Base-by-base conservation (phyloP, 176 grass and related monocot species). In the Aegilops bicornis region DNA sequence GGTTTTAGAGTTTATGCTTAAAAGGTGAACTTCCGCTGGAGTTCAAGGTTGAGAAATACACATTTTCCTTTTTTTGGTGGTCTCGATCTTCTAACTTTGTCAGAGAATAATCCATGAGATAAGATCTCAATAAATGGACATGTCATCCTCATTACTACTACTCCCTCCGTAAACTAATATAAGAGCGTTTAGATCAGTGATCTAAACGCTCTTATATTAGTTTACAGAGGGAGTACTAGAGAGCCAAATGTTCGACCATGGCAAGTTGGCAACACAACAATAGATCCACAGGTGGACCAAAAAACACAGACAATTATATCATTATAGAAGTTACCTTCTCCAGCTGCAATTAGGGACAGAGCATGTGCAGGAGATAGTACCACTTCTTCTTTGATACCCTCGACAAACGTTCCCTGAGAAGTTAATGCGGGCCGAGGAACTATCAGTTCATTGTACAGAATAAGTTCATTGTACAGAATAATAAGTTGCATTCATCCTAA, bases 381-480 rank as follows among this genome's bases (percentile, higher is more conserved):
- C 45, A 97, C 97, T 92, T 99, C 97, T 91, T 99, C 97, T 82
- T 99, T 99, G 85, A 99, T 95, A 83, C 97, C 97, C 83, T 99
- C 97, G 83, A 99, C 94, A 90, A 95, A 99, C 47, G 91, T 92
- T 89, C 97, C 97, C 97, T 99, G 87, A 76, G 45, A 78, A 79
- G 79, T 84, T 48, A 80, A 88, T 83, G 31, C 59, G 54, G 58
- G 30, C 62, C 63, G 70, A 69, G 42, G 31, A 90, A 78, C 42
- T 24, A 35, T 80, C 48, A 85, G 82, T 64, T 62, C 76, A 88
- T 8, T 76, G 19, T 60, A 50, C 12, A 69, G 74, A 80, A 84
- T 73, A 64, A 84, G 82, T 64, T 62, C 76, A 88, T 8, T 76
- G 19, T 60, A 50, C 12, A 69, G 74, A 80, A 84, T 73, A 64